Base-by-base conservation (phyloP, 495 filamentous ascomycete genomes). In the Aspergillus incahuasiensis region DNA sequence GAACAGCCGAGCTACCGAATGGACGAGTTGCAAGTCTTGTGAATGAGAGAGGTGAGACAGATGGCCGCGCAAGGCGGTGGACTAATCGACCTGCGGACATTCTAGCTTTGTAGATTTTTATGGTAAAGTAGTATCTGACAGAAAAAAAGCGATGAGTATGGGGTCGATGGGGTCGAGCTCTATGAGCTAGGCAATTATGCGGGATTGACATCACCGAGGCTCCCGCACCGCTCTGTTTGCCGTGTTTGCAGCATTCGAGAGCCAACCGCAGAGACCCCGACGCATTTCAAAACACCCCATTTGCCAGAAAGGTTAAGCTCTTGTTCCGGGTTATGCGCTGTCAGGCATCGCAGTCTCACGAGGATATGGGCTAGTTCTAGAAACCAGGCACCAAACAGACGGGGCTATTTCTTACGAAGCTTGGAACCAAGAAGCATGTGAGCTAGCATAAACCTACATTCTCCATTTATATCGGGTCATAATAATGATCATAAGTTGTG, bases 171-270 rank as follows among this genome's bases (percentile, higher is more conserved):
- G 35, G 51, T 25, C 40, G 48, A 38, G 38, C 20, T 56, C 22
- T 21, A 34, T 46, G 22, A 42, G 55, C 11, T 38, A 30, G 41
- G 16, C 20, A 38, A 53, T 53, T 49, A 59, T 57, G 47, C 61
- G 55, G 66, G 65, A 61, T 72, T 76, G 71, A 76, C 71, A 73
- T 76, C 71, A 73, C 62, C 64, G 63, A 57, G 56, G 65, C 66
- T 59, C 61, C 54, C 41, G 53, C 52, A 54, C 60, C 48, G 50
- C 56, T 56, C 48, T 63, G 71, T 73, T 74, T 73, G 70, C 54
- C 58, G 28, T 48, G 68, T 75, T 75, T 75, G 73, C 64, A 63
- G 11, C 15, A 46, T 61, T 58, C 54, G 64, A 57, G 60, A 28
- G 54, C 59, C 62, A 64, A 61, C 52, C 46, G 40, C 6, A 3